Evolutionary conservation across 2,329 filamentous ascomycete species (phyloP).

Genomic region (Sordariomycetes sp.): DNA sequence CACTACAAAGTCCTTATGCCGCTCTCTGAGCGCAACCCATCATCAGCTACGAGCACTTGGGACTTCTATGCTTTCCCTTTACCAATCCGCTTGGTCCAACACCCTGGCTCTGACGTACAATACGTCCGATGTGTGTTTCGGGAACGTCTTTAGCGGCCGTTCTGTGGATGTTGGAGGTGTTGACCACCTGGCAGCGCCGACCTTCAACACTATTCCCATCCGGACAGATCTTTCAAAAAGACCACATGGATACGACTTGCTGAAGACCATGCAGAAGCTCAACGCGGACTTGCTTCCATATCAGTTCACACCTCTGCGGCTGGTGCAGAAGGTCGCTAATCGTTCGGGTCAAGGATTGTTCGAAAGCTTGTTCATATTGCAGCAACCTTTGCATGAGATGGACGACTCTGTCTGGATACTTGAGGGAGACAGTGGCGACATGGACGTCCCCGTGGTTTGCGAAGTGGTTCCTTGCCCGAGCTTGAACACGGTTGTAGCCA

Average conservation of each 20-base stretch:
- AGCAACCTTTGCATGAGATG: conserved; percentile 52
- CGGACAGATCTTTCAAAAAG: conserved; percentile 41
- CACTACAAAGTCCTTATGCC: conserved; percentile 16
- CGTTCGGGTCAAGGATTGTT: conserved; percentile 51
- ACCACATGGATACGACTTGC: conserved; percentile 21
- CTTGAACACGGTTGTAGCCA: conserved; percentile 44
- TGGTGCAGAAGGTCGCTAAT: conserved; percentile 48
- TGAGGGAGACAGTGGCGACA: conserved; percentile 47
- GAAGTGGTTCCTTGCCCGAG: conserved; percentile 54
- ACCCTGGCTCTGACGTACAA: conserved; percentile 48
- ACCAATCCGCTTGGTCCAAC: conserved; percentile 66
- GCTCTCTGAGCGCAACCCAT: conserved; percentile 36
- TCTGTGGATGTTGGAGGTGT: conserved; percentile 56
- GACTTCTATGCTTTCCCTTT: conserved; percentile 54
- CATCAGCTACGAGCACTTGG: conserved; percentile 40
- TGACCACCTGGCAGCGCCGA: conserved; percentile 72
- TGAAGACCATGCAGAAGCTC: conserved; percentile 49
- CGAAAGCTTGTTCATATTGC: conserved; percentile 72
- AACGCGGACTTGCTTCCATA: conserved; percentile 56
- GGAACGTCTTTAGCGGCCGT: conserved; percentile 75
- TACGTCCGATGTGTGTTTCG: conserved; percentile 68
- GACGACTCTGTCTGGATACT: conserved; percentile 47
- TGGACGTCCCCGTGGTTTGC: conserved; percentile 71
- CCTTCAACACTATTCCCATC: conserved; percentile 82
- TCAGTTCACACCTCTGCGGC: conserved; percentile 68